phyloP scores from a whole-genome alignment of 2,329 filamentous ascomycete species.

The Lizonia empirigonia region DNA sequence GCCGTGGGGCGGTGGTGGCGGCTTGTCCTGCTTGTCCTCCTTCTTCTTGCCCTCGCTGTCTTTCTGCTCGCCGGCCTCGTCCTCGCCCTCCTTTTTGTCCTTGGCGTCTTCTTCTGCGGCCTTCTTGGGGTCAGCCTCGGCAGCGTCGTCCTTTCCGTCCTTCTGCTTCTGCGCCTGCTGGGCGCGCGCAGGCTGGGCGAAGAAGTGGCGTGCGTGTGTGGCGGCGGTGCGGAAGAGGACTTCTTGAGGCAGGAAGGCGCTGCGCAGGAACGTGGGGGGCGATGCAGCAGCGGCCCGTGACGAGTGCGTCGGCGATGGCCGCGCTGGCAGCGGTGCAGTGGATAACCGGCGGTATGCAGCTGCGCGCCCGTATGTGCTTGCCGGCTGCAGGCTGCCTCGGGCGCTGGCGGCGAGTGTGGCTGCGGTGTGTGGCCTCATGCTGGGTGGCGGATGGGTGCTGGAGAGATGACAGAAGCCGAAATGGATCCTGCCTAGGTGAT shows the following conservation, averaged over 20 bases:
- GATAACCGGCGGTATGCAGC: conserved; percentile 57
- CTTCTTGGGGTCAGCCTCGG: conserved; percentile 46
- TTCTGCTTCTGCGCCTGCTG: conserved; percentile 46
- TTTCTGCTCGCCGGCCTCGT: conserved; percentile 55
- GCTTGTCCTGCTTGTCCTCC: conserved; percentile 68
- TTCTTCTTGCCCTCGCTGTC: conserved; percentile 54
- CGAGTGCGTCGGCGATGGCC: conserved; percentile 33
- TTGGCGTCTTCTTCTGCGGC: conserved; percentile 50
- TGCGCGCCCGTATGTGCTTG: conserved; percentile 51
- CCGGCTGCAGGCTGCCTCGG: conserved; percentile 46
- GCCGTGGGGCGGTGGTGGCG: conserved; percentile 92
- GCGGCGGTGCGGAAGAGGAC: conserved; percentile 50
- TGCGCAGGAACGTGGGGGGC: conserved; percentile 48
- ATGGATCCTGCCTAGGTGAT: conserved; percentile 19
- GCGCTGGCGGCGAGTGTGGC: conserved; percentile 50
- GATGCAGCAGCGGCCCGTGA: conserved; percentile 24
- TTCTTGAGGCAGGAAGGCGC: conserved; percentile 50
- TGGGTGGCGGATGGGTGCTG: conserved; percentile 27
- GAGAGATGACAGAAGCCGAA: conserved; percentile 11
- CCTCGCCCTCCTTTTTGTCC: conserved; percentile 51
- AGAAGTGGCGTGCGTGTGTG: conserved; percentile 53
- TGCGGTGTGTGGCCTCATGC: conserved; percentile 53
- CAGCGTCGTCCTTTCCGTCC: conserved; percentile 43
- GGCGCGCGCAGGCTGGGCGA: conserved; percentile 44
- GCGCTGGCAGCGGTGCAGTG: conserved; percentile 29